Conservation (phyloP, 352 stramenopile species). For the Phytophthora idaei region DNA sequence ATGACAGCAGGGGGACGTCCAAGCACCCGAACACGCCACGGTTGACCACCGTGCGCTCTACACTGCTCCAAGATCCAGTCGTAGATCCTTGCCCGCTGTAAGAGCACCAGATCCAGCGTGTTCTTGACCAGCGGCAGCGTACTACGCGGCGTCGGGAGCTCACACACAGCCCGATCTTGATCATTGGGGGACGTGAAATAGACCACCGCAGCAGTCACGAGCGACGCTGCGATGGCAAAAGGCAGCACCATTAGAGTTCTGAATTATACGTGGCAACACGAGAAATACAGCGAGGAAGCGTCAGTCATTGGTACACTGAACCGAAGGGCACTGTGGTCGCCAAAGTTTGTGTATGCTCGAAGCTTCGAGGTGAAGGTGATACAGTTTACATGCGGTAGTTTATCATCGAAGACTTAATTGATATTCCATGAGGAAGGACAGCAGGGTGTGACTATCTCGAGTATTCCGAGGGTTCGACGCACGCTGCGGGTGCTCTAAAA, state of each 20-base stretch:
- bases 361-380: too few species aligned
- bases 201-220: constrained; percentile 27
- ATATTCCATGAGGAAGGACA: not conserved
- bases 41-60: constrained; percentile 24
- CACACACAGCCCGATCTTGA: constrained; percentile 32
- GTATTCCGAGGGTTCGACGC: constrained; percentile 6
- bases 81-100: constrained; percentile 54
- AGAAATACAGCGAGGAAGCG: not conserved
- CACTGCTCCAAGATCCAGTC: constrained; percentile 69
- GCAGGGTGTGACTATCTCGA: constrained; percentile 1
- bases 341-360: too few species aligned
- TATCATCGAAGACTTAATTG: not conserved
- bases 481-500: not conserved
- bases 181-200: constrained; percentile 34
- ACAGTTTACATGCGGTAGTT: not conserved
- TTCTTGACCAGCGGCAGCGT: constrained; percentile 63
- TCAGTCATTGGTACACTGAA: constrained; percentile 12
- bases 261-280: not conserved
- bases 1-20: constrained; percentile 47
- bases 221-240: constrained; percentile 31
- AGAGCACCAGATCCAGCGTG: constrained; percentile 52
- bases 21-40: constrained; percentile 50
- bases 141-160: constrained; percentile 34
- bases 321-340: constrained; percentile 7
- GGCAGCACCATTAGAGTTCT: constrained; percentile 12